phyloP scores from a whole-genome alignment of 2,329 filamentous ascomycete genomes.

The Calycina herbarum region DNA sequence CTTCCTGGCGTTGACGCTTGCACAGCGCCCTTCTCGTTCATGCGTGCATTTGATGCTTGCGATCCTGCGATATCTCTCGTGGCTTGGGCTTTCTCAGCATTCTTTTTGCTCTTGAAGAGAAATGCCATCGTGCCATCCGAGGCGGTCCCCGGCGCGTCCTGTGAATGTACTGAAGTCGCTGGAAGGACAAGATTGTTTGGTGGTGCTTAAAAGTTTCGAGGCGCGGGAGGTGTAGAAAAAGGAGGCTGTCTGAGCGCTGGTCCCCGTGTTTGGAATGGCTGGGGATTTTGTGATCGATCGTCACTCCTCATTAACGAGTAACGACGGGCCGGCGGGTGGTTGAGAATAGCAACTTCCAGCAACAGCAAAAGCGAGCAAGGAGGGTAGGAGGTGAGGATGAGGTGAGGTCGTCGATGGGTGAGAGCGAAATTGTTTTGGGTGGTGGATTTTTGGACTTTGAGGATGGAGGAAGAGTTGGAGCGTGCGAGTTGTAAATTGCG shows the following conservation, averaged over 20 bases:
- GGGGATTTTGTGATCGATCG: constrained; percentile 11
- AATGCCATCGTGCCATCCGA: constrained; percentile 65
- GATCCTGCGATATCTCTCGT: constrained; percentile 35
- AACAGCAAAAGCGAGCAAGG: background rate
- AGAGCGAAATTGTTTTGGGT: background rate
- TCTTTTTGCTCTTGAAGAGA: constrained; percentile 80
- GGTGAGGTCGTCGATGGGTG: background rate
- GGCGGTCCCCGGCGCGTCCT: constrained; percentile 31
- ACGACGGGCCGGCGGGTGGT: background rate
- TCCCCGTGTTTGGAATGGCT: constrained; percentile 18
- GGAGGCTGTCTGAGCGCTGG: constrained; percentile 17
- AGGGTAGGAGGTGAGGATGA: background rate
- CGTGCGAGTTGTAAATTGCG: background rate
- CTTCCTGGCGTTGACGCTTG: constrained; percentile 68
- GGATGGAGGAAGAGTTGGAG: background rate
- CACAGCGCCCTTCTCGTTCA: constrained; percentile 56
- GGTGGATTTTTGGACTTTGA: background rate
- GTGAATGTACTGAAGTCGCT: constrained; percentile 22
- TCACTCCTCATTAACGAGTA: constrained; percentile 6
- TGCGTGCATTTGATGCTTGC: constrained; percentile 47
- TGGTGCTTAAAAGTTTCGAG: constrained; percentile 12
- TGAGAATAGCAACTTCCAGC: background rate
- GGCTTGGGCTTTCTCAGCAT: constrained; percentile 60
- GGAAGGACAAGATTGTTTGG: constrained; percentile 1
- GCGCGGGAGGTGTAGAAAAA: constrained; percentile 14